A percentile compares a stretch with the other conserved stretches of the same genome.
Conservation (phyloP, 106 monocot species). For the Iris macrosiphon region DNA sequence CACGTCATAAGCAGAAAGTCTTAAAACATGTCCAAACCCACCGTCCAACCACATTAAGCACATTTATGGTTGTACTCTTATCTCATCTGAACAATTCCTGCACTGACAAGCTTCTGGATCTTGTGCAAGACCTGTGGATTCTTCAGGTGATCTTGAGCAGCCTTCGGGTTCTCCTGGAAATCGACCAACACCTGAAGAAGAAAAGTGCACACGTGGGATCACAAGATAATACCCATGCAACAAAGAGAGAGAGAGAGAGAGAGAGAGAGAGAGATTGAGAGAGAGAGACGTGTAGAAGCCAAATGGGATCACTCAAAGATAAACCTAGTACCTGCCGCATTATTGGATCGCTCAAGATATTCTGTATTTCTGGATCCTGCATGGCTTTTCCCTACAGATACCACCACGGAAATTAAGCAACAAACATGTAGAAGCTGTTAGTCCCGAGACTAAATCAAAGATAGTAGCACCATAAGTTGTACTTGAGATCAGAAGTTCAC, state of each 20-base stretch:
- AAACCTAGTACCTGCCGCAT: conserved; percentile 77
- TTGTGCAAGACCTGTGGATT: conserved; percentile 74
- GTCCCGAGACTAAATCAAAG: too few species aligned
- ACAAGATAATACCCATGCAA: too few species aligned
- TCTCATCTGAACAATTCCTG: conserved; percentile 85
- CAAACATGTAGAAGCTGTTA: too few species aligned
- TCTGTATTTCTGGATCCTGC: conserved; percentile 84
- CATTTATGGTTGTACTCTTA: too few species aligned
- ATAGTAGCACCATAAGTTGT: not conserved
- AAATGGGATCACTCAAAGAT: too few species aligned
- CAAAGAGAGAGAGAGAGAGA: too few species aligned
- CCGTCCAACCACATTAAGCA: too few species aligned
- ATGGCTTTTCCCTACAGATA: conserved; percentile 59
- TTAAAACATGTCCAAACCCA: too few species aligned
- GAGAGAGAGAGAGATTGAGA: too few species aligned
- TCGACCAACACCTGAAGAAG: conserved; percentile 60
- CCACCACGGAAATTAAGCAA: not conserved
- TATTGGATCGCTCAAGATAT: conserved; percentile 64
- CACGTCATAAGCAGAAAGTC: too few species aligned
- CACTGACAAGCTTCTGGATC: conserved; percentile 71
- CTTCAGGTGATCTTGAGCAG: conserved; percentile 67
- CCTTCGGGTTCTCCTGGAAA: conserved; percentile 63
- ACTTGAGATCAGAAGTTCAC: not conserved
- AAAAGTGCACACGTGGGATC: too few species aligned
- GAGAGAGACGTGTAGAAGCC: too few species aligned